phyloP scores from a whole-genome alignment of 2,329 filamentous ascomycete genomes.

The Penicillium hordei region DNA sequence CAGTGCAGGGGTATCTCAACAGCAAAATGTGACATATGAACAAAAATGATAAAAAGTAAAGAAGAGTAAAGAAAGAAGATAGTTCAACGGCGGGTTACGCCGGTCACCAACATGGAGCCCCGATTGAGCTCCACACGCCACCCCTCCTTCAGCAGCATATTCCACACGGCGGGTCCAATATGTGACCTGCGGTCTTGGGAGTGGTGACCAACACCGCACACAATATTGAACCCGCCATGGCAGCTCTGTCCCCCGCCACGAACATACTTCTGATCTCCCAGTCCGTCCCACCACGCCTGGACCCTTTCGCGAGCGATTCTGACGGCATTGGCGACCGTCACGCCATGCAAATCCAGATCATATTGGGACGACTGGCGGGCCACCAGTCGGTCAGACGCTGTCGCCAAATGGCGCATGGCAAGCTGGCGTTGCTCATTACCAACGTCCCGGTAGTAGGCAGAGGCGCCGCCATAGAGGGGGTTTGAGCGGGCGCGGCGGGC shows the following conservation, averaged over 20 bases:
- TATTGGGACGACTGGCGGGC: slow-evolving; percentile 61
- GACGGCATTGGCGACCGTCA: slow-evolving; percentile 76
- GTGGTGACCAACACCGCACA: slow-evolving; percentile 80
- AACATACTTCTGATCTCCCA: slow-evolving; percentile 64
- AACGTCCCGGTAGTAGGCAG: slow-evolving; percentile 71
- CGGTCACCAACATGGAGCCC: slow-evolving; percentile 70
- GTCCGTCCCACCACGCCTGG: slow-evolving; percentile 70
- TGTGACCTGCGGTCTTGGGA: slow-evolving; percentile 72
- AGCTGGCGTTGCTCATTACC: slow-evolving; percentile 63
- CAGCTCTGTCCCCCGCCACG: slow-evolving; percentile 45
- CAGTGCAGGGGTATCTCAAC: slow-evolving; percentile 11
- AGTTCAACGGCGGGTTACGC: slow-evolving; percentile 44
- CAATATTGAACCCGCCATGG: slow-evolving; percentile 65
- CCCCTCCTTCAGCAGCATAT: slow-evolving; percentile 71
- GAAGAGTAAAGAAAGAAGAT: background rate
- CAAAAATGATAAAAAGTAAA: background rate
- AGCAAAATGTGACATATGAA: background rate
- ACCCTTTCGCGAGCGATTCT: slow-evolving; percentile 71
- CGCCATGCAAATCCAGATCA: slow-evolving; percentile 77
- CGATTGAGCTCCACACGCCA: slow-evolving; percentile 77
- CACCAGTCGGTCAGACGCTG: slow-evolving; percentile 69
- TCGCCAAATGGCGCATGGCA: slow-evolving; percentile 60
- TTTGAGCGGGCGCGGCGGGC: slow-evolving; percentile 66
- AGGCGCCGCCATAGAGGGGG: slow-evolving; percentile 71
- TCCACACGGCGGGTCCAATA: slow-evolving; percentile 76